These are phyloP conservation scores for Penicillium lagena DNA, from an alignment of 495 filamentous ascomycete genomes.

Conservation along the genomic window DNA sequence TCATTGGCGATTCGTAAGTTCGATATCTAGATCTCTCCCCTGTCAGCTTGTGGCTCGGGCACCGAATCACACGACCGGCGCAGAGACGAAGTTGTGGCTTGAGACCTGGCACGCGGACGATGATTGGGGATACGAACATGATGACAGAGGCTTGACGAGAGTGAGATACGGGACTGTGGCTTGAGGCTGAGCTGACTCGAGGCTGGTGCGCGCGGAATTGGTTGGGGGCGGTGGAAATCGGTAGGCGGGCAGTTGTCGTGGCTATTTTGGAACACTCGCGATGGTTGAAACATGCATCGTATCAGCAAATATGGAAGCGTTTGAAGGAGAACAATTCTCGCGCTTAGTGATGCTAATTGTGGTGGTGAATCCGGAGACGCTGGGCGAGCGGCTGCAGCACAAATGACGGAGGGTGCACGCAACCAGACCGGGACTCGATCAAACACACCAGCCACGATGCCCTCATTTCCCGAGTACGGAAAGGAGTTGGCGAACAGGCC, in stretches of 20 bases:
- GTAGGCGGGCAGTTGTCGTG: neutral
- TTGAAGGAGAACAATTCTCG: neutral
- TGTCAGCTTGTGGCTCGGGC: too few relatives aligned
- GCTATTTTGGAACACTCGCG: constrained; percentile 13
- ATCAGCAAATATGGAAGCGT: constrained; percentile 8
- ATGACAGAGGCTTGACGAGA: constrained; percentile 1
- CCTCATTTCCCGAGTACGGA: too few relatives aligned
- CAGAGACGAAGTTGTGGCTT: too few relatives aligned
- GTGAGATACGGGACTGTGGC: constrained; percentile 5
- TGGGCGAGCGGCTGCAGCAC: constrained; percentile 9
- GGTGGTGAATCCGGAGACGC: constrained; percentile 15
- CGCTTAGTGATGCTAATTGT: constrained; percentile 1
- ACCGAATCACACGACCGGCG: too few relatives aligned
- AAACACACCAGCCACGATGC: neutral
- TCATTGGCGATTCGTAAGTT: too few relatives aligned
- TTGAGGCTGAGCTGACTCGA: constrained; percentile 10
- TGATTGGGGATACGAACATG: too few relatives aligned
- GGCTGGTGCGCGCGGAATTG: neutral
- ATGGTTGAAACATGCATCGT: constrained; percentile 6
- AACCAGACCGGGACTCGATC: too few relatives aligned
- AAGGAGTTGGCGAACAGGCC: too few relatives aligned
- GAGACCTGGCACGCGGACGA: too few relatives aligned
- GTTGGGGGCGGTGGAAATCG: too few relatives aligned
- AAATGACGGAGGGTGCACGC: constrained; percentile 2
- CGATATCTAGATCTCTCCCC: too few relatives aligned